Conservation (phyloP, 768 basidiomycete species). For the Russula olivacea region DNA sequence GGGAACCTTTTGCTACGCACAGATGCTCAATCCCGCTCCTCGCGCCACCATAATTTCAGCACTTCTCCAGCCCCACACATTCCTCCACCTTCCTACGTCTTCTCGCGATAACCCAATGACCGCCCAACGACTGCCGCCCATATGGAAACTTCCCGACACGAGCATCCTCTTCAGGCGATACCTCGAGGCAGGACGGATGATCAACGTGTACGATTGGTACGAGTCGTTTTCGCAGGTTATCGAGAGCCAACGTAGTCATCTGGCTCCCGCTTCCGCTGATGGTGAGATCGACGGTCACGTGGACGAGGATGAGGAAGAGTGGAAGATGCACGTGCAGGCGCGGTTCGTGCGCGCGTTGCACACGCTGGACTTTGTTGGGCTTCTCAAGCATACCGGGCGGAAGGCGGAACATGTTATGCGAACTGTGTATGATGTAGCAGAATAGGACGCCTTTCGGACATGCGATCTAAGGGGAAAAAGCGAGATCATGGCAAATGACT, state of each 20-base stretch:
- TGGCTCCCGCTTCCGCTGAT: constrained; percentile 1
- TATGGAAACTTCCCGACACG: constrained; percentile 63
- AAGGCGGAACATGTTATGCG: constrained; percentile 72
- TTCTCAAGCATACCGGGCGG: constrained; percentile 72
- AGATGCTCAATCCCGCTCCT: constrained; percentile 68
- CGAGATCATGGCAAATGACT: not conserved
- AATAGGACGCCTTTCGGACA: constrained; percentile 22
- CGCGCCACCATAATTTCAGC: constrained; percentile 57
- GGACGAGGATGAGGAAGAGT: constrained; percentile 39
- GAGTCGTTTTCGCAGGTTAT: constrained; percentile 65
- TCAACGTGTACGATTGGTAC: constrained; percentile 88
- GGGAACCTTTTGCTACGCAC: not conserved
- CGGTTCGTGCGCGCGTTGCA: constrained; percentile 76
- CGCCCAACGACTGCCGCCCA: constrained; percentile 22
- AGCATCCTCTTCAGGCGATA: constrained; percentile 74
- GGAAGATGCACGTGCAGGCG: constrained; percentile 64
- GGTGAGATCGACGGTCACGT: constrained; percentile 26
- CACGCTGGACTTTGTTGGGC: constrained; percentile 74
- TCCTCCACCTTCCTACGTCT: constrained; percentile 28
- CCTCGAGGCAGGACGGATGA: constrained; percentile 70
- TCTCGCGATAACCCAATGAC: not conserved
- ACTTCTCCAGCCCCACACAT: constrained; percentile 53
- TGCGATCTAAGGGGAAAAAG: not conserved
- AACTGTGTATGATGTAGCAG: constrained; percentile 52
- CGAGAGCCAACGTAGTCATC: constrained; percentile 45